A percentile compares a stretch with the other conserved stretches of the same genome.
phyloP scores from a whole-genome alignment of 345 rosid genomes.

The Eutrema yunnanense region DNA sequence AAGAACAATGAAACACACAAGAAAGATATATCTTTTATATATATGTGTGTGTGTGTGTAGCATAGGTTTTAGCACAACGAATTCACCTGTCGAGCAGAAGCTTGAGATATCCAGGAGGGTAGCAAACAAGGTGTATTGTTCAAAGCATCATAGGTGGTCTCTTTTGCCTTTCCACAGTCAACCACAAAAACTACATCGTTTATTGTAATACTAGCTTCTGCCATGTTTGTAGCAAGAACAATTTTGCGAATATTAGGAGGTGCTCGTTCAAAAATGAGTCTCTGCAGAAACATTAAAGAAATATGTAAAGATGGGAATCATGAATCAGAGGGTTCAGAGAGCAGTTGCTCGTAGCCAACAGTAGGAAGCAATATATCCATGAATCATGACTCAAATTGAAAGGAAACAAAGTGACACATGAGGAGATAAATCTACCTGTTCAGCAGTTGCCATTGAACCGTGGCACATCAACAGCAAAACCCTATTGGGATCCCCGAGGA shows the following conservation, averaged over 20 bases:
- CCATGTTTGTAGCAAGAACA: conserved; percentile 97
- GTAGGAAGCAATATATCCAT: background rate
- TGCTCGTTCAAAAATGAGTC: conserved; percentile 77
- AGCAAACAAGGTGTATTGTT: conserved; percentile 98
- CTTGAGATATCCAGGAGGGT: conserved; percentile 98
- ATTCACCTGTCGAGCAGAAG: conserved; percentile 84
- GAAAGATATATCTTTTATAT: background rate
- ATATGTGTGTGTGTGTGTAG: background rate
- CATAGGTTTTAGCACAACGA: background rate
- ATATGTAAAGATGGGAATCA: background rate
- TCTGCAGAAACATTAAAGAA: conserved; percentile 45
- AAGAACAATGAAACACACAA: background rate
- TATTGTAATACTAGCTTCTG: conserved; percentile 97
- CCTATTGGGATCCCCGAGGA: conserved; percentile 95
- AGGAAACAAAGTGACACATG: background rate
- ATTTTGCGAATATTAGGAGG: conserved; percentile 81
- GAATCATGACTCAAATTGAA: background rate
- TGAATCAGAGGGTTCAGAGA: background rate
- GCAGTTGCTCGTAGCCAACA: background rate
- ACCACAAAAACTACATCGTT: conserved; percentile 91
- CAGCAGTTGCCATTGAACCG: conserved; percentile 98
- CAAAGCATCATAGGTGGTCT: conserved; percentile 97
- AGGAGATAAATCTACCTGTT: conserved; percentile 51
- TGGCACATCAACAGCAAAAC: conserved; percentile 84
- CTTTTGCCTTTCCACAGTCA: conserved; percentile 99